Evolutionary conservation across 768 basidiomycete genomes (phyloP).

Genomic region (Lyophyllum atratum): DNA sequence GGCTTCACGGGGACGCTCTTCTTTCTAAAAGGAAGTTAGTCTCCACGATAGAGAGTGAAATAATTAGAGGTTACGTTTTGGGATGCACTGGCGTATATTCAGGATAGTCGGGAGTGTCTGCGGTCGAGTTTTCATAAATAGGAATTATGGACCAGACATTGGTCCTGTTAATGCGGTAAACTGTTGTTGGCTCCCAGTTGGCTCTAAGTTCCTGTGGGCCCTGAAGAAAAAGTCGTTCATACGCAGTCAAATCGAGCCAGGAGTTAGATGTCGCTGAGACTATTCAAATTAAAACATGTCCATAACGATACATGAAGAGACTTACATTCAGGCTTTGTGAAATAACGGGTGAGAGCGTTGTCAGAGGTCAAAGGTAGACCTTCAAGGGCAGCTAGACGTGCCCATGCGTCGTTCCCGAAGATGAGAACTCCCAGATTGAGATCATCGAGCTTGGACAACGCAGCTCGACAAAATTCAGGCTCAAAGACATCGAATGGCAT

Average conservation of each 20-base stretch:
- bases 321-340: not conserved
- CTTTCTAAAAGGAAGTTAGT: not conserved
- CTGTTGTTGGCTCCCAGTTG: not conserved
- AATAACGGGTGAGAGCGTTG: not conserved
- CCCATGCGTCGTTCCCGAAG: not conserved
- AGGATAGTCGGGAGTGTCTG: not conserved
- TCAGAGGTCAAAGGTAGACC: not conserved
- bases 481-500: not conserved
- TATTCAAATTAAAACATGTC: not conserved
- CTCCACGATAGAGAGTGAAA: not conserved
- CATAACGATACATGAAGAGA: not conserved
- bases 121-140: not conserved
- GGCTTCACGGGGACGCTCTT: not conserved
- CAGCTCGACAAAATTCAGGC: not conserved
- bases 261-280: not conserved
- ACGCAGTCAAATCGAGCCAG: not conserved
- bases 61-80: not conserved
- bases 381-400: not conserved
- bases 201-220: not conserved
- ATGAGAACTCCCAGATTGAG: not conserved
- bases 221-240: not conserved
- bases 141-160: not conserved
- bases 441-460: not conserved
- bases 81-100: not conserved
- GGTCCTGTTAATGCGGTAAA: not conserved